Conservation (phyloP, 2,329 filamentous ascomycete genomes). For the Aaosphaeria pasadenensis region DNA sequence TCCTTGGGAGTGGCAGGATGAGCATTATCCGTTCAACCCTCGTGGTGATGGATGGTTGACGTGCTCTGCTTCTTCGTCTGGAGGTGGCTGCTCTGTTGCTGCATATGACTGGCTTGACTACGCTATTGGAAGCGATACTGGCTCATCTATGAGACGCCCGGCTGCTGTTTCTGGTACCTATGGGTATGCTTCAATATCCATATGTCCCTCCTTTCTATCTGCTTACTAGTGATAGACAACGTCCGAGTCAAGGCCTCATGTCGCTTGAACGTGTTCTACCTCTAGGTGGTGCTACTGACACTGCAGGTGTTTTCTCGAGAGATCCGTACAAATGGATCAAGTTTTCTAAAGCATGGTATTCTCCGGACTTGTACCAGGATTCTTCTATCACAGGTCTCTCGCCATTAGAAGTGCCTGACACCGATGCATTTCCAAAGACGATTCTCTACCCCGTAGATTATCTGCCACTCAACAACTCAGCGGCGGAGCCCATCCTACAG, state of each 20-base stretch:
- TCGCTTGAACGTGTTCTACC: slow-evolving; percentile 21
- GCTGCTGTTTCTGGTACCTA: slow-evolving; percentile 44
- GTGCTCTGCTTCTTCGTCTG: slow-evolving; percentile 29
- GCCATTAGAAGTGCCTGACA: slow-evolving; percentile 33
- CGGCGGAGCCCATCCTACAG: slow-evolving; percentile 38
- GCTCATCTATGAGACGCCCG: slow-evolving; percentile 48
- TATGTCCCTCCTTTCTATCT: not conserved
- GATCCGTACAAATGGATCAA: slow-evolving; percentile 33
- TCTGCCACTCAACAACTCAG: slow-evolving; percentile 40
- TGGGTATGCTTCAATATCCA: slow-evolving; percentile 19
- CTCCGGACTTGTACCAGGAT: slow-evolving; percentile 31
- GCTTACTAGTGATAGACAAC: slow-evolving; percentile 10
- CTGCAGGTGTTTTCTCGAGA: slow-evolving; percentile 24
- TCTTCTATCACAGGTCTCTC: slow-evolving; percentile 37
- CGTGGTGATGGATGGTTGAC: slow-evolving; percentile 29
- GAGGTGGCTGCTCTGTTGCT: slow-evolving; percentile 38
- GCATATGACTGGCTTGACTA: slow-evolving; percentile 48
- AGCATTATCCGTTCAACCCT: slow-evolving; percentile 44
- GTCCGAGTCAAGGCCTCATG: slow-evolving; percentile 23
- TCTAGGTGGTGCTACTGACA: slow-evolving; percentile 20
- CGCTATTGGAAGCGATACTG: slow-evolving; percentile 46
- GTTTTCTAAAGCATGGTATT: slow-evolving; percentile 41
- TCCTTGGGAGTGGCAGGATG: slow-evolving; percentile 25
- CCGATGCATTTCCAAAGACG: slow-evolving; percentile 34
- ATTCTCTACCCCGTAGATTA: slow-evolving; percentile 43